A percentile compares a stretch with the other conserved stretches of the same genome.
phyloP scores from a whole-genome alignment of 306 rosid genomes.

The Carpinus viminea region DNA sequence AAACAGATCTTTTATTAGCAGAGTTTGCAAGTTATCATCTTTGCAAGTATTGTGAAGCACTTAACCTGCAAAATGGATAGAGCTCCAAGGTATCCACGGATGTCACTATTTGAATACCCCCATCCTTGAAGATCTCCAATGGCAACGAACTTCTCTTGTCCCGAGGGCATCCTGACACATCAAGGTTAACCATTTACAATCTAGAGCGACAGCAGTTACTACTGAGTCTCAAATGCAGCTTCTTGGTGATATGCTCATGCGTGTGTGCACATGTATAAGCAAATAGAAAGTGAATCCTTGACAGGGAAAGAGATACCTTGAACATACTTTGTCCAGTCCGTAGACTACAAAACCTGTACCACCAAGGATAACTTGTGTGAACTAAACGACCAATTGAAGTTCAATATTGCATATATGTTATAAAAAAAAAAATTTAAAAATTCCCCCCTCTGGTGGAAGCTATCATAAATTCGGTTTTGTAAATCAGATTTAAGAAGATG shows the following conservation, averaged over 20 bases:
- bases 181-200: conserved; percentile 4
- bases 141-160: conserved; percentile 52
- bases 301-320: conserved; percentile 44
- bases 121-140: conserved; percentile 67
- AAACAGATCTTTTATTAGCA: background rate
- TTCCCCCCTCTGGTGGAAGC: too few relatives aligned
- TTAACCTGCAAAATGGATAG: conserved; percentile 58
- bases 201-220: background rate
- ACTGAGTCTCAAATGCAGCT: background rate
- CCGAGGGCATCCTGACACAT: conserved; percentile 53
- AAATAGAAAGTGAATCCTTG: background rate
- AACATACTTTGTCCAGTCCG: conserved; percentile 44
- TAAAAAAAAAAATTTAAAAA: too few relatives aligned
- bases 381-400: background rate
- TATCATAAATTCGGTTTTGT: too few relatives aligned
- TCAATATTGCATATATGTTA: background rate
- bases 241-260: background rate
- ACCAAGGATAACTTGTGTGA: background rate
- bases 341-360: conserved; percentile 50
- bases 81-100: conserved; percentile 50
- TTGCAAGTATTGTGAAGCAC: background rate
- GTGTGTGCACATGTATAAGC: background rate
- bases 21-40: background rate
- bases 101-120: conserved; percentile 64
- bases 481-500: too few relatives aligned